A percentile compares a stretch with the other conserved stretches of the same genome.
These are phyloP conservation scores for Zygoascus biomembranicola DNA, from an alignment of 805 yeast genomes.

Conservation along the genomic window DNA sequence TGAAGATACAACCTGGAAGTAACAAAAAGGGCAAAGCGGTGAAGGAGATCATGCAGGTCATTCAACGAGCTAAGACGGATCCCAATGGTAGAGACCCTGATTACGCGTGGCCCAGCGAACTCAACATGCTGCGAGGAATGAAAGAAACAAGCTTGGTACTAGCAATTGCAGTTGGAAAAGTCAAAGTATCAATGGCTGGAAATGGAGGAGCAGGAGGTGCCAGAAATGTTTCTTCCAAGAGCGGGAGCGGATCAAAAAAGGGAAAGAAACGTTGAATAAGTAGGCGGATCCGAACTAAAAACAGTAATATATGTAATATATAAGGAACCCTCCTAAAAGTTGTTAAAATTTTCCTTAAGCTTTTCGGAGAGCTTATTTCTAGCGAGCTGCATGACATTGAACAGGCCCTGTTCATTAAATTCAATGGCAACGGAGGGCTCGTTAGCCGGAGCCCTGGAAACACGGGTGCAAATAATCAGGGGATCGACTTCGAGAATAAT, in stretches of 20 bases:
- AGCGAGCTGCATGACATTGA: constrained; percentile 84
- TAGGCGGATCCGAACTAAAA: neutral
- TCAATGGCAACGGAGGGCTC: constrained; percentile 42
- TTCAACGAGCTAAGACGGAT: constrained; percentile 33
- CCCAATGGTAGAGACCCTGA: constrained; percentile 39
- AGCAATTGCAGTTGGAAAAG: constrained; percentile 60
- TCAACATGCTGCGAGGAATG: constrained; percentile 44
- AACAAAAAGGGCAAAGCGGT: constrained; percentile 85
- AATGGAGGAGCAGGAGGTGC: constrained; percentile 9
- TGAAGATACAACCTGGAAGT: constrained; percentile 68
- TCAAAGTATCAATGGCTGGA: constrained; percentile 37
- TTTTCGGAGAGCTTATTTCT: constrained; percentile 57
- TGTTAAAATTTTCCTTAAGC: constrained; percentile 33
- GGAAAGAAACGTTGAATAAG: neutral
- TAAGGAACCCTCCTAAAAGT: constrained; percentile 14
- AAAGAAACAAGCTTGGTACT: constrained; percentile 63
- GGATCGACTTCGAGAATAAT: constrained; percentile 86
- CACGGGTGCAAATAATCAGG: constrained; percentile 78
- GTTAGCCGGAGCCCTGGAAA: constrained; percentile 73
- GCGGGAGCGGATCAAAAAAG: constrained; percentile 13
- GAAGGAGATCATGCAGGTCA: constrained; percentile 54
- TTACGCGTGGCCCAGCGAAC: constrained; percentile 65
- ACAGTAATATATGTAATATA: neutral
- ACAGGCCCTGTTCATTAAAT: constrained; percentile 39
- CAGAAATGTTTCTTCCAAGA: constrained; percentile 1